Evolutionary conservation across 2,329 filamentous ascomycete species (phyloP), one percentile per base, ranked within the genome.

Genomic region (Aspergillus ochraceus): DNA sequence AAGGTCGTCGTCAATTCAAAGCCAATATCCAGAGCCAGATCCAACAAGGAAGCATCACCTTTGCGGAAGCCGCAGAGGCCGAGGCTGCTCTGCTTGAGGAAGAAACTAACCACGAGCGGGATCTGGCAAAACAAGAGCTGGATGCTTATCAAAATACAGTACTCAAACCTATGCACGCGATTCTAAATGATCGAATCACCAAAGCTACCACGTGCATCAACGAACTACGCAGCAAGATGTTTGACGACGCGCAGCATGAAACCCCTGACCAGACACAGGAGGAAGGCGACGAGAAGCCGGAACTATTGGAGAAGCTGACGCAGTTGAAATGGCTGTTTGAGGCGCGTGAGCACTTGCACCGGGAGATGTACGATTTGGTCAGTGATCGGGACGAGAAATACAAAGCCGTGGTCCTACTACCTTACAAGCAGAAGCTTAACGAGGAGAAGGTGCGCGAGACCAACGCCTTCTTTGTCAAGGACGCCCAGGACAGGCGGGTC

Each of bases 241-340:
- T 90, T 61, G 87, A 87, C 54, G 89, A 91, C 63, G 89, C 85
- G 59, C 89, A 85, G 71, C 81, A 83, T 49, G 80, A 84, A 4
- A 86, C 87, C 63, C 90, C 92, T 0, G 94, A 96, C 69, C 87
- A 92, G 74, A 90, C 92, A 0, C 93, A 97, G 74, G 92, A 97
- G 75, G 94, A 97, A 77, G 94, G 95, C 19, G 94, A 98, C 67
- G 94, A 97, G 74, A 88, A 93, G 72, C 95, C 95, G 0, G 95
- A 99, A 75, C 83, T 98, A 0, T 81, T 98, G 2, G 95, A 99
- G 76, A 96, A 97, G 76, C 83, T 99, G 12, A 98, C 94, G 0
- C 85, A 97, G 52, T 83, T 98, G 14, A 99, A 98, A 71, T 98
- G 95, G 93, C 87, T 98, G 9, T 98, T 97, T 68, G 95, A 99